A percentile compares a stretch with the other conserved stretches of the same genome.
Evolutionary conservation across 1,284 basidiomycete genomes (phyloP).

Genomic region (Papiliotrema nemorosa): DNA sequence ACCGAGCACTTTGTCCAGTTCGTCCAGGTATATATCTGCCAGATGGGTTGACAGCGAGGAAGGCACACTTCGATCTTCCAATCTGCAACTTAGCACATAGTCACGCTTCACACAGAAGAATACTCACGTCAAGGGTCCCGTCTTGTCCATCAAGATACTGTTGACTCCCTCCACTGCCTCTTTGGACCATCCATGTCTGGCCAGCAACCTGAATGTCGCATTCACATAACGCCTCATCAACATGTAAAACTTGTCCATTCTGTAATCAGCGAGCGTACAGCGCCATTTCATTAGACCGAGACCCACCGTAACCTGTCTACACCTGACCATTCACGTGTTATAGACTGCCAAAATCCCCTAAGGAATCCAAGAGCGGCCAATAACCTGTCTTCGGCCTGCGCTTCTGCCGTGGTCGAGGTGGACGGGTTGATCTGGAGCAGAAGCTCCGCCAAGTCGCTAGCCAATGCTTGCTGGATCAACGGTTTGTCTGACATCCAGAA

Average conservation of each 20-base stretch:
- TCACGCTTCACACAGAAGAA: not conserved
- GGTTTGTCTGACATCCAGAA: constrained; percentile 99
- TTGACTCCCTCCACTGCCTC: constrained; percentile 61
- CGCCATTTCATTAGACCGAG: too few relatives aligned
- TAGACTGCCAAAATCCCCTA: constrained; percentile 83
- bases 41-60: constrained; percentile 78
- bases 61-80: constrained; percentile 69
- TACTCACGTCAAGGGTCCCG: constrained; percentile 74
- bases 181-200: constrained; percentile 65
- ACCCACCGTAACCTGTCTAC: constrained; percentile 80
- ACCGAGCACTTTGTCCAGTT: constrained; percentile 72
- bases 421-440: constrained; percentile 62
- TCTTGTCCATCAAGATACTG: constrained; percentile 58
- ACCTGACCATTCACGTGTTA: constrained; percentile 85
- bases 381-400: constrained; percentile 22
- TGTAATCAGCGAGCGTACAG: constrained; percentile 35
- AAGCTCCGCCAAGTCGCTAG: constrained; percentile 77
- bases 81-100: constrained; percentile 52
- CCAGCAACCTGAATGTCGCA: constrained; percentile 75
- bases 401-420: not conserved
- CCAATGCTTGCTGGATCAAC: constrained; percentile 87
- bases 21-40: constrained; percentile 83
- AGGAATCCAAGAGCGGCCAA: constrained; percentile 69
- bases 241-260: constrained; percentile 96
- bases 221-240: constrained; percentile 85